These are phyloP conservation scores for Cercospora beticola DNA, from an alignment of 2,329 filamentous ascomycete genomes.

Conservation along the genomic window DNA sequence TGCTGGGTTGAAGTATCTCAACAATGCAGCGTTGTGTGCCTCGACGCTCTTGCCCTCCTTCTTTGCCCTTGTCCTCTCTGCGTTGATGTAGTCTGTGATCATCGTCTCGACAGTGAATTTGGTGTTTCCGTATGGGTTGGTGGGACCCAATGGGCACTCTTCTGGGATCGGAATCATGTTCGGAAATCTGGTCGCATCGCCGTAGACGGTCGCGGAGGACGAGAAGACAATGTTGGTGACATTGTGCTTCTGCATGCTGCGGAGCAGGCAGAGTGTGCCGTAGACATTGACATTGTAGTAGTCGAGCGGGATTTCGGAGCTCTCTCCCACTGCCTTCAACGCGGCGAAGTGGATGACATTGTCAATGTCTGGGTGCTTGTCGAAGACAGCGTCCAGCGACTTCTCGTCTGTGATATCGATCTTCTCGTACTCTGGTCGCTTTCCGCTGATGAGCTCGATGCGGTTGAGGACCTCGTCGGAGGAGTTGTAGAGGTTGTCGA, in stretches of 20 bases:
- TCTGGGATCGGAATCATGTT: constrained; percentile 99
- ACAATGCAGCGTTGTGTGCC: constrained; percentile 87
- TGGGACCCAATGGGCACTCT: constrained; percentile 90
- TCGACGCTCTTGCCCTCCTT: constrained; percentile 76
- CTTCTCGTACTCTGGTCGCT: constrained; percentile 80
- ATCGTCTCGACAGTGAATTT: constrained; percentile 89
- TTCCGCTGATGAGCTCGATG: constrained; percentile 90
- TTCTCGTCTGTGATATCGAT: constrained; percentile 84
- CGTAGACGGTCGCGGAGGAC: constrained; percentile 96
- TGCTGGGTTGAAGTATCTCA: constrained; percentile 97
- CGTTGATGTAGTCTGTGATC: constrained; percentile 86
- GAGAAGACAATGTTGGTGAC: constrained; percentile 98
- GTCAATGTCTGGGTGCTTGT: constrained; percentile 87
- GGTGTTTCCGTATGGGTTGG: constrained; percentile 96
- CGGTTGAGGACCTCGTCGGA: constrained; percentile 87
- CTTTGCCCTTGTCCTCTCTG: constrained; percentile 77
- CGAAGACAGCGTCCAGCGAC: constrained; percentile 81
- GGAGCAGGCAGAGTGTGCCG: constrained; percentile 83
- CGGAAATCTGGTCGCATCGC: constrained; percentile 90
- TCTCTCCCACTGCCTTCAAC: constrained; percentile 97
- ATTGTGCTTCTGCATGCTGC: constrained; percentile 83
- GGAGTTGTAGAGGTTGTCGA: constrained; percentile 97
- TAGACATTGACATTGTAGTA: constrained; percentile 98
- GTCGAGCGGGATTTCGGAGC: constrained; percentile 86
- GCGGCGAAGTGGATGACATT: constrained; percentile 99